These are phyloP conservation scores for Cladophialophora yegresii DNA, from an alignment of 2,329 filamentous ascomycete genomes.

Conservation along the genomic window DNA sequence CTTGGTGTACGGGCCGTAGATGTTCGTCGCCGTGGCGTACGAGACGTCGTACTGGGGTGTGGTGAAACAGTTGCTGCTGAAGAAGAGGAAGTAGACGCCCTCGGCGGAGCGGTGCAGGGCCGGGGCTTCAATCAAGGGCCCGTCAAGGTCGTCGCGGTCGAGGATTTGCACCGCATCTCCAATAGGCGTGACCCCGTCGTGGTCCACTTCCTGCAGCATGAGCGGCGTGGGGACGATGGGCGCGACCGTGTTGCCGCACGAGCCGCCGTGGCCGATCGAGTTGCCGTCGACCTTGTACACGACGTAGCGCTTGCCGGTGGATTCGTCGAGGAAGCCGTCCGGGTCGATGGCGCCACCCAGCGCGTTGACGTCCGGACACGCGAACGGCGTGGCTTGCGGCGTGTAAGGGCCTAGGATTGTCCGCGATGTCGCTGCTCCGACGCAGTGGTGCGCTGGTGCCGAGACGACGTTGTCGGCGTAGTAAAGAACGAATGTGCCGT, in stretches of 20 bases:
- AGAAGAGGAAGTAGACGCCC: constrained; percentile 63
- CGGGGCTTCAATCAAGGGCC: constrained; percentile 65
- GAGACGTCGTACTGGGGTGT: constrained; percentile 60
- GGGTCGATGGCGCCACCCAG: constrained; percentile 66
- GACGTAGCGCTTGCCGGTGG: constrained; percentile 58
- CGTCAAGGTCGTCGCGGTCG: constrained; percentile 64
- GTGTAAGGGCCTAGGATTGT: constrained; percentile 56
- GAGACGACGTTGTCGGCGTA: constrained; percentile 49
- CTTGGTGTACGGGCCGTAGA: constrained; percentile 46
- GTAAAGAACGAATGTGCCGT: constrained; percentile 62
- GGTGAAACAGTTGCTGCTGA: constrained; percentile 62
- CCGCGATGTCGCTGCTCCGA: constrained; percentile 58
- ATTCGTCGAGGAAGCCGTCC: constrained; percentile 58
- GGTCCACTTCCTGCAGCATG: constrained; percentile 45
- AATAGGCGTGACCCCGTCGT: constrained; percentile 55
- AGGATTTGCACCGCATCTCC: constrained; percentile 59
- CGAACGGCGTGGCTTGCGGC: constrained; percentile 52
- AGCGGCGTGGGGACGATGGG: constrained; percentile 45
- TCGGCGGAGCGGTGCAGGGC: constrained; percentile 47
- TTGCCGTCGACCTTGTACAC: constrained; percentile 70
- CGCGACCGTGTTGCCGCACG: constrained; percentile 50
- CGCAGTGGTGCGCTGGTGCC: constrained; percentile 53
- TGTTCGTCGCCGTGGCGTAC: constrained; percentile 55
- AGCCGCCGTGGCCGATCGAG: constrained; percentile 51
- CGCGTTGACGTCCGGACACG: constrained; percentile 49